phyloP scores from a whole-genome alignment of 768 basidiomycete genomes.

The Roridomyces roridus region DNA sequence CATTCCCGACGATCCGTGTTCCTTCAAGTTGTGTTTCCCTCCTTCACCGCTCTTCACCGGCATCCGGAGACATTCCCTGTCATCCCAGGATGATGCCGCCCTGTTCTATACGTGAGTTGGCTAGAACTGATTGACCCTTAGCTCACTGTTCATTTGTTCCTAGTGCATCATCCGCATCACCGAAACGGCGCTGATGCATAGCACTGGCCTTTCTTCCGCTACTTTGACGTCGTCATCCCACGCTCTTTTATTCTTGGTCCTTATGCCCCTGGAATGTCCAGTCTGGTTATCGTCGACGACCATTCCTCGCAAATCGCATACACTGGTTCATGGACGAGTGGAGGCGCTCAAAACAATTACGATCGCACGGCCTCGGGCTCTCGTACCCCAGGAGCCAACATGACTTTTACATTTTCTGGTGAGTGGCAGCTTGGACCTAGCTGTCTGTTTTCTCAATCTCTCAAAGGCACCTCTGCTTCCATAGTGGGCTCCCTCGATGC shows the following conservation, averaged over 20 bases:
- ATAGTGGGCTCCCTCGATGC: constrained; percentile 25
- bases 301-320: constrained; percentile 22
- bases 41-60: no score
- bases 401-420: constrained; percentile 30
- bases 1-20: no score
- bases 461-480: constrained; percentile 25
- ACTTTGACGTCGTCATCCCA: constrained; percentile 11
- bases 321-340: constrained; percentile 22
- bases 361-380: constrained; percentile 26
- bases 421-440: background rate
- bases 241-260: constrained; percentile 8
- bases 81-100: no score
- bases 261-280: constrained; percentile 22
- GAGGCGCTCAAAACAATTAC: constrained; percentile 18
- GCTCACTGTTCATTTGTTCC: no score
- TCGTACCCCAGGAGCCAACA: constrained; percentile 21
- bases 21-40: no score
- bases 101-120: no score
- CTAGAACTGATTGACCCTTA: no score
- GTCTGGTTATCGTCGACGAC: constrained; percentile 27
- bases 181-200: constrained; percentile 12
- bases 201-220: background rate
- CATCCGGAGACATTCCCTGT: no score
- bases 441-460: background rate
- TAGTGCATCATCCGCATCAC: constrained; percentile 3